These are phyloP conservation scores for Crithidia fasciculata DNA, from an alignment of 208 protist species.

Conservation along the genomic window DNA sequence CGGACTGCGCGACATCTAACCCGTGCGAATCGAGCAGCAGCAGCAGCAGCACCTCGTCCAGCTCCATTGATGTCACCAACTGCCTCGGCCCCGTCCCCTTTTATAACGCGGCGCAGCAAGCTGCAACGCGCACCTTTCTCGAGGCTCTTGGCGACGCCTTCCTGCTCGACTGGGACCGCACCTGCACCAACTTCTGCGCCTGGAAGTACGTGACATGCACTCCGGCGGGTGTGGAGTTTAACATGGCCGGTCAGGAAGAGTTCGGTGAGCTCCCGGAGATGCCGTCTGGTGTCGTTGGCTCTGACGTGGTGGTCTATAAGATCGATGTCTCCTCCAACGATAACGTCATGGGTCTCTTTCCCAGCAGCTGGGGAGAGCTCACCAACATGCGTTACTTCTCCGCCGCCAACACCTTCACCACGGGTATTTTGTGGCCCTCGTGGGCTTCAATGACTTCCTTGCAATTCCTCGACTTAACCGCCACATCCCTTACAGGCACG, in stretches of 20 bases:
- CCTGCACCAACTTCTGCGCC: constrained; percentile 7
- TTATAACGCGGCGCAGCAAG: constrained; percentile 3
- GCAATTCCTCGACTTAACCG: not conserved
- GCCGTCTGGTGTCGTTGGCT: not conserved
- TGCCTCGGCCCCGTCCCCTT: constrained; percentile 11
- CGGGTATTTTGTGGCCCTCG: not conserved
- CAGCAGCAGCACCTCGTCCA: constrained; percentile 7
- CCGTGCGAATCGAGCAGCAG: not conserved
- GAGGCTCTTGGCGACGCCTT: constrained; percentile 3
- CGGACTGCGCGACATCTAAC: constrained; percentile 1
- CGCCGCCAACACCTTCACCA: constrained; percentile 9
- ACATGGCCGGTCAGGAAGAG: not conserved
- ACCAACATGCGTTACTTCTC: constrained; percentile 1
- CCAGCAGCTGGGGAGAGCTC: constrained; percentile 8
- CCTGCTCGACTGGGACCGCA: not conserved
- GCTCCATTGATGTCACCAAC: constrained; percentile 4
- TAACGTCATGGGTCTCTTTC: constrained; percentile 2
- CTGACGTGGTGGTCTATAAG: constrained; percentile 14
- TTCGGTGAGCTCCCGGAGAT: constrained; percentile 6
- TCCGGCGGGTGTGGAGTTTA: constrained; percentile 10
- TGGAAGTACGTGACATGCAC: constrained; percentile 14
- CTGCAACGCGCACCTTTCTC: constrained; percentile 7
- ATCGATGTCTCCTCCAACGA: constrained; percentile 3
- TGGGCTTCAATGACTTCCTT: constrained; percentile 4
- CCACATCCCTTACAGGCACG: not conserved